These are phyloP conservation scores for Myriangium duriaei DNA, from an alignment of 2,329 filamentous ascomycete genomes.

Conservation along the genomic window DNA sequence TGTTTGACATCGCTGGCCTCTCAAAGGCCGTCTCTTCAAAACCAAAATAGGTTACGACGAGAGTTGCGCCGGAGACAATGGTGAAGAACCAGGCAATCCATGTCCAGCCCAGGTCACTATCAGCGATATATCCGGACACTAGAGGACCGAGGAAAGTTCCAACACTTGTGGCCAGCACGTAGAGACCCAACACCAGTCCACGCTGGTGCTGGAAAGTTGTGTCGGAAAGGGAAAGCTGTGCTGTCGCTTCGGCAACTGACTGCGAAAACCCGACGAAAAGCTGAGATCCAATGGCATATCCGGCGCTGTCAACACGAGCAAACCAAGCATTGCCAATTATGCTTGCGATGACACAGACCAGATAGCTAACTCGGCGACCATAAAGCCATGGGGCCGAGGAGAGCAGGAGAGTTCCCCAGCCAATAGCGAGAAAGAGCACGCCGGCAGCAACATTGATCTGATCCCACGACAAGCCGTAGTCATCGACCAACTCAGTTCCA, in stretches of 20 bases:
- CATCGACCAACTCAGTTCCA: conserved; percentile 36
- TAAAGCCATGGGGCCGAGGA: conserved; percentile 43
- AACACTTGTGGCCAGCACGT: conserved; percentile 43
- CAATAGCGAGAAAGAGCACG: conserved; percentile 44
- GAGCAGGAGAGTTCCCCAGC: conserved; percentile 42
- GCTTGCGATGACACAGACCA: conserved; percentile 39
- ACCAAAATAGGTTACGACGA: conserved; percentile 39
- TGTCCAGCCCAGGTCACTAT: conserved; percentile 37
- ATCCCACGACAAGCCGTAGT: conserved; percentile 40
- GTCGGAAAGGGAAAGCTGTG: conserved; percentile 45
- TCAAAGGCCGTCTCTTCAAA: conserved; percentile 43
- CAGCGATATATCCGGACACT: conserved; percentile 39
- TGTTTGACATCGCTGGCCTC: background rate
- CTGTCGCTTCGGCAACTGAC: conserved; percentile 43
- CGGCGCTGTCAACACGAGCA: conserved; percentile 30
- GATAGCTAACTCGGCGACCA: conserved; percentile 42
- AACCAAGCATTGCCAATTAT: conserved; percentile 44
- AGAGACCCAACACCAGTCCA: conserved; percentile 41
- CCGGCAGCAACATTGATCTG: conserved; percentile 46
- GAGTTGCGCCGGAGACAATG: conserved; percentile 36
- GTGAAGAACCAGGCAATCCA: conserved; percentile 43
- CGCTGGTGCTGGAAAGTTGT: conserved; percentile 47
- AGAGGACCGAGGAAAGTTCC: conserved; percentile 45
- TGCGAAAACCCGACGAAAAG: conserved; percentile 47
- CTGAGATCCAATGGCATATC: conserved; percentile 43